These are phyloP conservation scores for Dictyostelium intermedium DNA, from an alignment of 78 protist genomes.

Conservation along the genomic window DNA sequence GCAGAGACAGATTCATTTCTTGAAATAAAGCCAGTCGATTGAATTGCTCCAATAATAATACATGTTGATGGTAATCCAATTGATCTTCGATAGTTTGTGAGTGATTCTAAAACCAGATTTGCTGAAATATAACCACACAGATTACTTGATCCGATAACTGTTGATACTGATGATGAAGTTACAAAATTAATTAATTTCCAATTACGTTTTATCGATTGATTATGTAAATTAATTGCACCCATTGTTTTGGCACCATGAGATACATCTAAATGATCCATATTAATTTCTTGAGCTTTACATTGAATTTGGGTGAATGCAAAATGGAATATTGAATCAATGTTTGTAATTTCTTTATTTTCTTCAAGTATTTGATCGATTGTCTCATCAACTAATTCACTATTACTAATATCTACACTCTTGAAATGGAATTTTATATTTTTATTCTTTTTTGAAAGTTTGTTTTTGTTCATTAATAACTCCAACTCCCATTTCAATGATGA, in stretches of 20 bases:
- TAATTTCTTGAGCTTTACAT: background rate
- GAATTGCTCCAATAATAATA: slow-evolving; percentile 63
- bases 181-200: slow-evolving; percentile 29
- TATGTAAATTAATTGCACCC: slow-evolving; percentile 78
- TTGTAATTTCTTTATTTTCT: background rate
- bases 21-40: slow-evolving; percentile 16
- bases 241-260: slow-evolving; percentile 63
- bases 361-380: background rate
- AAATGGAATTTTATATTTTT: background rate
- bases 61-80: slow-evolving; percentile 28
- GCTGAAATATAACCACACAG: slow-evolving; percentile 81
- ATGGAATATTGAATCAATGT: slow-evolving; percentile 51
- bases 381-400: background rate
- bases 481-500: slow-evolving; percentile 32
- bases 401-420: background rate
- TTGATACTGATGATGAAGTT: slow-evolving; percentile 40
- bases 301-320: slow-evolving; percentile 38
- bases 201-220: background rate
- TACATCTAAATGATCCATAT: background rate
- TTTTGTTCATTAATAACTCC: background rate
- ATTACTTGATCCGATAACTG: background rate
- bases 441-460: background rate
- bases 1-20: background rate
- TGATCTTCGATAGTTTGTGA: slow-evolving; percentile 34
- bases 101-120: slow-evolving; percentile 78